These are phyloP conservation scores for Ascochyta clinopodiicola DNA, from an alignment of 2,329 filamentous ascomycete species.

Conservation along the genomic window DNA sequence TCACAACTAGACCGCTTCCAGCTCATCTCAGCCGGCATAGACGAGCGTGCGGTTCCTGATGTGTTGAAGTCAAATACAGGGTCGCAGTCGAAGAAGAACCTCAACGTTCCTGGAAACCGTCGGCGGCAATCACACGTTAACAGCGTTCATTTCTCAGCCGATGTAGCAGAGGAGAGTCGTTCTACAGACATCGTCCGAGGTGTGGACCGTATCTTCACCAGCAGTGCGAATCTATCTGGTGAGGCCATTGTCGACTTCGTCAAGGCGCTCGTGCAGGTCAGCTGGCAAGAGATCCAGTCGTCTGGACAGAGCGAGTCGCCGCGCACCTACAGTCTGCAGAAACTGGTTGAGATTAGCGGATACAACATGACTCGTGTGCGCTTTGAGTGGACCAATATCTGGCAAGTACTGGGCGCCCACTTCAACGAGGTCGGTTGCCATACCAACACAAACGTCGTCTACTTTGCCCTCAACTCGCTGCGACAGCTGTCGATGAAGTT, in stretches of 20 bases:
- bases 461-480: conserved; percentile 94
- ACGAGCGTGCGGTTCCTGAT: conserved; percentile 90
- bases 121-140: conserved; percentile 55
- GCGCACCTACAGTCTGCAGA: conserved; percentile 95
- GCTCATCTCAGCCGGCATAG: conserved; percentile 91
- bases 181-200: conserved; percentile 92
- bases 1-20: conserved; percentile 96
- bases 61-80: conserved; percentile 77
- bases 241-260: conserved; percentile 97
- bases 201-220: conserved; percentile 95
- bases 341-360: conserved; percentile 97
- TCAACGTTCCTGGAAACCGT: conserved; percentile 64
- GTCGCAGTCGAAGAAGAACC: conserved; percentile 69
- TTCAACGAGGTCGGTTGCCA: conserved; percentile 98
- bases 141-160: conserved; percentile 65
- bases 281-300: conserved; percentile 98
- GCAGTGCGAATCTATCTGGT: conserved; percentile 89
- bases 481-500: conserved; percentile 98
- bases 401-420: conserved; percentile 96
- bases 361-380: conserved; percentile 99
- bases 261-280: conserved; percentile 88
- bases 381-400: conserved; percentile 98
- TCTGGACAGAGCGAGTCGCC: conserved; percentile 95
- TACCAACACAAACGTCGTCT: conserved; percentile 94
- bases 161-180: conserved; percentile 89